Evolutionary conservation across 208 protist genomes (phyloP), one percentile per base, ranked within the genome.

Genomic region (Leishmania tropica): DNA sequence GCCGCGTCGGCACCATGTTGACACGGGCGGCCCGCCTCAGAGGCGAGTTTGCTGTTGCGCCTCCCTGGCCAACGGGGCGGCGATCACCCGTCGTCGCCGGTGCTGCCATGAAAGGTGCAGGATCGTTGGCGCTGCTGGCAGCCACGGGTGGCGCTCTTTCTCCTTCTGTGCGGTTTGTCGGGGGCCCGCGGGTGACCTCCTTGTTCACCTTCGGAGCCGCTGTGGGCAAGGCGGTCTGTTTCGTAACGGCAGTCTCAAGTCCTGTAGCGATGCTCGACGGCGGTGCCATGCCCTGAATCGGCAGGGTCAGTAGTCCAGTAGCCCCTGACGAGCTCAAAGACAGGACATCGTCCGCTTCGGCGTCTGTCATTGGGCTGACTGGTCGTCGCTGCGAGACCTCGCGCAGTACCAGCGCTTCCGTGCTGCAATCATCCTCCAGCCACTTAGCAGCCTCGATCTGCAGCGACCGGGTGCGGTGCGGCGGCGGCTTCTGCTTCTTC

Each of bases 401-500:
- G n/a, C 80, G 80, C 51, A 42, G 51, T 62, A 79, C 80, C 24
- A 84, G 80, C 62, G 76, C 11, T 53, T 78, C 80, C 24, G 42
- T 79, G 75, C 48, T 56, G 28, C 62, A 19, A 24, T 84, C 80
- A 58, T 47, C 70, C 51, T 84, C 74, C 17, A 37, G 80, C 80
- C 80, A 79, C 35, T 42, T 68, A 11, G 75, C 62, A 10, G 75
- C 75, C 31, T 72, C 80, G 5, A 79, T 48, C 54, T 76, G 65
- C 73, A 76, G 54, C 28, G 51, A 47, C 1, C 74, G 80, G 0
- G 21, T 78, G 40, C 80, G 73, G 51, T 48, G 64, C 17, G 67
- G 58, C 28, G 15, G 19, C 24, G 64, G 80, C 45, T 68, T 79
- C 51, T 15, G 51, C 53, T 54, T 79, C 17, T 15, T 76, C 65